Base-by-base conservation (phyloP, 768 basidiomycete genomes). In the Crassisporium funariophilum region DNA sequence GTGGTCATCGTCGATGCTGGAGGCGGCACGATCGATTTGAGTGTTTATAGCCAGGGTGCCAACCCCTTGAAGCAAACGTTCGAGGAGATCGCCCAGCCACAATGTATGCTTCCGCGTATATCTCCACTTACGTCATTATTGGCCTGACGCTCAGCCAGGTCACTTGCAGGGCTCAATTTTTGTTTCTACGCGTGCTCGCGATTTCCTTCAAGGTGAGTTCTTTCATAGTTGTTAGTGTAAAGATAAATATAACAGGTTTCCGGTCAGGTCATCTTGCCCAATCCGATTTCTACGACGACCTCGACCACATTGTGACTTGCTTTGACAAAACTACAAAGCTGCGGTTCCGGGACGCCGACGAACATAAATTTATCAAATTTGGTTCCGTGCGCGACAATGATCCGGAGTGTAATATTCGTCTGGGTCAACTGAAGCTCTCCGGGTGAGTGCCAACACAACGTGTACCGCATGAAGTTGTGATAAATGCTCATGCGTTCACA, bases 11-110 rank as follows among this genome's bases (percentile, higher is more conserved):
- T 80, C 7, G 80, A 82, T 54, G 77, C 76, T 6, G 80, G 80
- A 4, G 77, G 77, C 19, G 79, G 77, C 15, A 81, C 77, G 0
- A 63, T 81, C 13, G 80, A 82, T 46, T 61, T 80, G 29, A 79
- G 76, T 47, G 67, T 72, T 11, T 81, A 81, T 8, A 75, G 76
- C 11, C 49, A 50, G 21, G 65, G 60, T 44, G 41, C 13, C 58
- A 53, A 56, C 8, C 38, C 41, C 1, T 73, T 20, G 63, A 72
- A 44, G 76, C 78, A 55, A 69, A 73, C 27, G 64, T 65, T 73
- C 25, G 67, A 72, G 44, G 77, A 79, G 55, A 69, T 74, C 20
- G 66, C 73, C 2, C 66, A 67, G 0, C 41, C 66, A 1, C 62
- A 67, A 43, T 76, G 74, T 74, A 50, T 17, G 15, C 11, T 22